Conservation (phyloP, 2,329 filamentous ascomycete species). For the Niveomyces coronatus region DNA sequence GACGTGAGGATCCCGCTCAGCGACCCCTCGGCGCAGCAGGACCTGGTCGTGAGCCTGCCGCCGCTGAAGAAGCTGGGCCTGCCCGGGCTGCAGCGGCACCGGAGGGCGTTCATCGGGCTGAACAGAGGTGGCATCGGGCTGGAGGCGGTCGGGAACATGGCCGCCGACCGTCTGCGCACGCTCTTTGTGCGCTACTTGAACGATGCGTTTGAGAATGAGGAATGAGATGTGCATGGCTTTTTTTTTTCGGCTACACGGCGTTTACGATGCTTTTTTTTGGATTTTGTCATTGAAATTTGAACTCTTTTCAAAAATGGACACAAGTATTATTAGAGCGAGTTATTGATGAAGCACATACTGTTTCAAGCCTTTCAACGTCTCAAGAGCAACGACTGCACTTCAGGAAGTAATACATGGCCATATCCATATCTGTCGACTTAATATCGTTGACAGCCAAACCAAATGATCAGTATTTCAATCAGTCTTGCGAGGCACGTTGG, state of each 20-base stretch:
- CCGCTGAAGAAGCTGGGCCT: constrained; percentile 51
- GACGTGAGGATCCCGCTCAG: constrained; percentile 40
- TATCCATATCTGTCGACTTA: too few relatives aligned
- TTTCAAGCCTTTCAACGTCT: too few relatives aligned
- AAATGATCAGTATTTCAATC: background rate
- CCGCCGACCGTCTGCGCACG: constrained; percentile 44
- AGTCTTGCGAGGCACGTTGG: background rate
- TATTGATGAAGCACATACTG: too few relatives aligned
- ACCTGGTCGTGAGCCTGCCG: constrained; percentile 54
- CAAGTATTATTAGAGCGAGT: too few relatives aligned
- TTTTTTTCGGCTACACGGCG: too few relatives aligned
- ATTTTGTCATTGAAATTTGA: too few relatives aligned
- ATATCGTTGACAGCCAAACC: too few relatives aligned
- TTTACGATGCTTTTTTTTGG: too few relatives aligned
- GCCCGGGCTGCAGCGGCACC: constrained; percentile 65
- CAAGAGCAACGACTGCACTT: too few relatives aligned
- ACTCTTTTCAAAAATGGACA: too few relatives aligned
- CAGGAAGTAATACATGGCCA: too few relatives aligned
- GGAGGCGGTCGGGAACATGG: constrained; percentile 44
- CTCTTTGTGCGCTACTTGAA: constrained; percentile 59
- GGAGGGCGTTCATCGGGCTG: constrained; percentile 66
- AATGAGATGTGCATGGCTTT: constrained; percentile 20
- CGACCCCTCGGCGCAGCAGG: constrained; percentile 28
- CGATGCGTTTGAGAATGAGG: constrained; percentile 50
- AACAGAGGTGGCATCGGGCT: constrained; percentile 59